Evolutionary conservation across 495 filamentous ascomycete genomes (phyloP), one percentile per base, ranked within the genome.

Genomic region (Acidomyces sp.): DNA sequence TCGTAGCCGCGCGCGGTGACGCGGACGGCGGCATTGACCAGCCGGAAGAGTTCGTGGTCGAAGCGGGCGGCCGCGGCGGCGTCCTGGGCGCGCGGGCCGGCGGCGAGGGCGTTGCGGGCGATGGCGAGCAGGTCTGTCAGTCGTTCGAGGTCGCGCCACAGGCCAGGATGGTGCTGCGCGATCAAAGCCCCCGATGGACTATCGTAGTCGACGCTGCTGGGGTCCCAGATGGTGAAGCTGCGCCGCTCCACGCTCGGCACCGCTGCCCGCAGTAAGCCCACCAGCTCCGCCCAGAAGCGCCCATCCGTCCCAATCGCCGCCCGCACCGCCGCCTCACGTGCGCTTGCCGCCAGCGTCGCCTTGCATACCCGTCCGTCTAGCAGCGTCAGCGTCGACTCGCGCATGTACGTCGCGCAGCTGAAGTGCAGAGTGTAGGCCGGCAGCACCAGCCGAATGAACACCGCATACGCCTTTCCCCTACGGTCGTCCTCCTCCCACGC

Each of bases 1-100:
- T 93, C 86, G 46, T 85, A 93, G 0, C 84, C 86, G 54, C 85
- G 74, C 37, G 86, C 86, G 0, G 86, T 90, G 0, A 95, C 84
- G 37, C 82, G 72, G 21, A 93, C 77, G 57, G 83, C 90, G 12
- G 85, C 71, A 51, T 81, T 80, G 45, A 93, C 81, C 19, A 88
- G 63, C 40, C 80, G 77, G 45, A 85, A 71, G n/a, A 95, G 74
- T 53, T 84, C 72, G 51, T 83, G 75, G 55, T 93, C 82, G 40
- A 93, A 78, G 12, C 75, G 67, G 32, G 77, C 72, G 19, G 80
- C 72, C 27, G 82, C 80, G 13, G 84, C 85, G n/a, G 90, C 66
- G 48, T 93, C 82, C 55, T 95, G 87, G 5, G 79, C 80, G 21
- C 78, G 72, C 53, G 85, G 81, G 13, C 82, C 84, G 3, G 76